Conservation (phyloP, 495 filamentous ascomycete species). For the Parathielavia appendiculata region DNA sequence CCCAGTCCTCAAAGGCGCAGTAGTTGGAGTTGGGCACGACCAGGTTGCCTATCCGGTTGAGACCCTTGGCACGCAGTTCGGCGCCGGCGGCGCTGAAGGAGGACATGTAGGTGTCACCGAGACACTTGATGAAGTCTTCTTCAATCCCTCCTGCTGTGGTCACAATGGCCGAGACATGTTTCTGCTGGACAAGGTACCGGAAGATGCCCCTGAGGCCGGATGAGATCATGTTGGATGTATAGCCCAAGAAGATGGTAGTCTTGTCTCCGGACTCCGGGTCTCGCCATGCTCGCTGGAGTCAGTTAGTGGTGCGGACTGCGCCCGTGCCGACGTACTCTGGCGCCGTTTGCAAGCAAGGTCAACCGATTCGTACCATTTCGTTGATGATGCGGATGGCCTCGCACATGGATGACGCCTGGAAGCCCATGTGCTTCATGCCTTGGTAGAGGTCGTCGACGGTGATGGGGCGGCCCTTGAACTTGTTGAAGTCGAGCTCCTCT, state of each 20-base stretch:
- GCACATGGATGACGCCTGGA: slow-evolving; percentile 81
- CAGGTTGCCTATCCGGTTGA: slow-evolving; percentile 94
- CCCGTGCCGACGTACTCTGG: background rate
- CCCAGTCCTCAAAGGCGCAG: slow-evolving; percentile 95
- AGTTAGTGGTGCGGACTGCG: slow-evolving; percentile 12
- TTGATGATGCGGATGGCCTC: slow-evolving; percentile 86
- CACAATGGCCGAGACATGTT: slow-evolving; percentile 85
- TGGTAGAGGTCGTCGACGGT: slow-evolving; percentile 78
- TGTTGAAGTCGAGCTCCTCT: slow-evolving; percentile 84
- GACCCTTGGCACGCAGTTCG: slow-evolving; percentile 68
- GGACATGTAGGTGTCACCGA: slow-evolving; percentile 87
- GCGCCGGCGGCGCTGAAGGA: slow-evolving; percentile 72
- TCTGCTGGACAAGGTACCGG: slow-evolving; percentile 86
- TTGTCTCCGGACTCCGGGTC: slow-evolving; percentile 65
- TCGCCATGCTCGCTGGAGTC: slow-evolving; percentile 61
- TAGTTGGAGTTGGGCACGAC: slow-evolving; percentile 97
- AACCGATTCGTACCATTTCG: slow-evolving; percentile 66
- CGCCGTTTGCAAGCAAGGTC: background rate
- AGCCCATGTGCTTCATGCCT: slow-evolving; percentile 83
- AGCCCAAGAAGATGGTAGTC: slow-evolving; percentile 94
- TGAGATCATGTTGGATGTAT: slow-evolving; percentile 94
- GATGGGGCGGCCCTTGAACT: slow-evolving; percentile 64
- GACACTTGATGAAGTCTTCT: slow-evolving; percentile 97
- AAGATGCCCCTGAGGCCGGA: slow-evolving; percentile 88
- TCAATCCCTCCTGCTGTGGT: slow-evolving; percentile 96